Base-by-base conservation (phyloP, 306 rosid species). In the Prunus campanulata region DNA sequence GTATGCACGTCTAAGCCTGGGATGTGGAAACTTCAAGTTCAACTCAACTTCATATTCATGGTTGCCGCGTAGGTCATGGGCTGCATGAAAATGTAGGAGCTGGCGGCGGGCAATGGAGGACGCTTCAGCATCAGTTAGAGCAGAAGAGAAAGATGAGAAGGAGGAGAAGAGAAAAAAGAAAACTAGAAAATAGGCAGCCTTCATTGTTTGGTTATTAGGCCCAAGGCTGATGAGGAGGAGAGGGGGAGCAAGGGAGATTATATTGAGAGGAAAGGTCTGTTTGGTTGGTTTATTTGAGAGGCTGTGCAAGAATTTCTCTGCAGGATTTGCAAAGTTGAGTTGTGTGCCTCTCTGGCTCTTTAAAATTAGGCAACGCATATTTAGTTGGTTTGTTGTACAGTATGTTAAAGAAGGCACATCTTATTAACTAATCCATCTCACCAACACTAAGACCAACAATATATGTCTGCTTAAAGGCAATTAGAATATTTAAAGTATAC, bases 1-100 rank as follows among this genome's bases (percentile, higher is more conserved):
- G 77, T 76, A 81, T 2, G 84, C 84, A 20, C 77, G 59, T 50
- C 55, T 73, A 24, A 81, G 84, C 77, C 80, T 81, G 35, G 81
- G 15, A 48, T 81, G 76, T 6, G 72, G 47, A 48, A 81, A 81
- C 4, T 11, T 16, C 29, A 81, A 2, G 54, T 46, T 32, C 47
- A 65, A 16, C 20, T 71, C 64, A 32, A 76, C 72, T 30, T 39
- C 61, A 20, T 50, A 1, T 19, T 80, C 77, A 4, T 22, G 67
- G 59, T 80, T 35, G 2, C 59, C 75, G 0, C 60, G 76, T 44
- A 74, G 59, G 60, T 80, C 77, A 8, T 71, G 68, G n/a, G 49
- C 30, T 50, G 51, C 68, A 0, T 32, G 79, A 57, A 74, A 65
- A 18, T 68, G 50, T 35, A 80, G 14, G 51, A 80, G 49, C 71